Evolutionary conservation across 2,329 filamentous ascomycete species (phyloP), one percentile per base, ranked within the genome.

Genomic region (Fusarium palustre): DNA sequence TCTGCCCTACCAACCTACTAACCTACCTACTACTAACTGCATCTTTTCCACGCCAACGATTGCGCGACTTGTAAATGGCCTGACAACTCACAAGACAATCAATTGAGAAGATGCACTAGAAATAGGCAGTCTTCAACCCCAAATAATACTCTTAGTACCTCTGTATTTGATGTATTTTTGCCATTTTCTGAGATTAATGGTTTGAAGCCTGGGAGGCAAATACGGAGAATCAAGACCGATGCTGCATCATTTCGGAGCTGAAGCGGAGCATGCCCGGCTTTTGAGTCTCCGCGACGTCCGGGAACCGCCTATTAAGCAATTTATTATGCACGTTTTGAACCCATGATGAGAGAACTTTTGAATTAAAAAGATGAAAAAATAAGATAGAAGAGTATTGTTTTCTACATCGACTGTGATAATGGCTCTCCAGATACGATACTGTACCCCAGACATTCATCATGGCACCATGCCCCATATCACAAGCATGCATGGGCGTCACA

Each of bases 1-100:
- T 59, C 66, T 58, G 55, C 33, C 42, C 48, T 25, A 25, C 34
- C 50, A 16, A 45, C 42, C 30, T 39, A 16, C 33, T 10, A 18
- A 3, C 25, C 33, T 10, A 18, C 7, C 25, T 30, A 30, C 28
- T 30, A 11, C 28, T 30, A 30, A 16, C 34, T 10, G 15, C n/a
- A 39, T 13, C n/a, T 39, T 22, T 60, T 47, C 59, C 52, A 49
- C 64, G 46, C 65, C 50, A 57, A 46, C 50, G 55, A 54, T 68
- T 70, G 59, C 58, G 62, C 66, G 54, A 54, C 56, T 68, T 68
- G 61, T 52, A 48, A 63, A 59, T 74, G 72, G 72, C 63, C 54
- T 72, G 72, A 74, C 62, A 50, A 25, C 48, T 52, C 31, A 59
- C 39, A 54, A 59, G 38, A 42, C 39, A 16, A 16, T 33, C 34